Conservation (phyloP, 1,284 basidiomycete genomes). For the Butyriboletus appendiculatus region DNA sequence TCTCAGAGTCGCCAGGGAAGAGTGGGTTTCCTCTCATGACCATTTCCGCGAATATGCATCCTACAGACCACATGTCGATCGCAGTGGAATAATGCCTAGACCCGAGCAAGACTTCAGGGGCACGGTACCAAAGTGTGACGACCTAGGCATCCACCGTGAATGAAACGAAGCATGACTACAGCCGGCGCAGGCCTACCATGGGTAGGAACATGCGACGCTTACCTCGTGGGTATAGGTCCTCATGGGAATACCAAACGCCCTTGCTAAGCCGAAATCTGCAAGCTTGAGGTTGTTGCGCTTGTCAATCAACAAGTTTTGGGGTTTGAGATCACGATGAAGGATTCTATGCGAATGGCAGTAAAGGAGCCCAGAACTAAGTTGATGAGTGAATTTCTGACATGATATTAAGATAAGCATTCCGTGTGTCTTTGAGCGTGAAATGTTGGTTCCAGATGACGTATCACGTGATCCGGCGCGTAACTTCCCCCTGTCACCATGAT, state of each 20-base stretch:
- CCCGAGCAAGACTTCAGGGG: constrained; percentile 95
- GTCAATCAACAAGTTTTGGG: constrained; percentile 96
- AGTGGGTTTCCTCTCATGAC: constrained; percentile 85
- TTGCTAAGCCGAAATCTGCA: constrained; percentile 95
- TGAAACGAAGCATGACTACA: constrained; percentile 3
- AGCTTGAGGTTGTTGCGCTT: constrained; percentile 90
- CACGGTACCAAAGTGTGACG: constrained; percentile 98
- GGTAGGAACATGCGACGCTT: constrained; percentile 23
- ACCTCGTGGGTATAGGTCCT: constrained; percentile 99
- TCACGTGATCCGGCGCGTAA: constrained; percentile 35
- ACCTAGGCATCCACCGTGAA: constrained; percentile 56
- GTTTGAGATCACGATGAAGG: constrained; percentile 96
- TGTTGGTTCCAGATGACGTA: neutral
- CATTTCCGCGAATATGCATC: constrained; percentile 95
- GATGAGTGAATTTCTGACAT: constrained; percentile 84
- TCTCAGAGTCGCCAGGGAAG: constrained; percentile 98
- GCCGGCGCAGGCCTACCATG: neutral
- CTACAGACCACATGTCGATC: constrained; percentile 99
- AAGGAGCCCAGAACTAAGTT: constrained; percentile 84
- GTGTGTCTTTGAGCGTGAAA: neutral
- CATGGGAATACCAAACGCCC: constrained; percentile 97
- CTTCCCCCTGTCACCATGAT: constrained; percentile 17
- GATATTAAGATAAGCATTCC: constrained; percentile 12
- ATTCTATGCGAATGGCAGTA: constrained; percentile 98
- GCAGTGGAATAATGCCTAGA: constrained; percentile 95